Conservation (phyloP, 495 filamentous ascomycete genomes). For the Chaetomium tenue region DNA sequence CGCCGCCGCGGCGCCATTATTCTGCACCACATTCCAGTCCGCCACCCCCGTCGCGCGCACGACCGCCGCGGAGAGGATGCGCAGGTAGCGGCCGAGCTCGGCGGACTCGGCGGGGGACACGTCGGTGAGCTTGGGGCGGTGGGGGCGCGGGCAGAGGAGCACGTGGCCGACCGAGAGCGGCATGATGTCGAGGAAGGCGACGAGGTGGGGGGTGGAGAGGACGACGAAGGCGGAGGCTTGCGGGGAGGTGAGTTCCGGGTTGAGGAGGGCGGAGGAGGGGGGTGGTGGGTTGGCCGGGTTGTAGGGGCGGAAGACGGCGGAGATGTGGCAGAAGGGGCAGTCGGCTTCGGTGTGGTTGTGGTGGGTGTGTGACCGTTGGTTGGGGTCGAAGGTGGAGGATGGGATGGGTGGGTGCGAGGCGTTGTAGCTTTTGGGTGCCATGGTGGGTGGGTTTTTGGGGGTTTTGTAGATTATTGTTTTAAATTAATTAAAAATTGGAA, state of each 20-base stretch:
- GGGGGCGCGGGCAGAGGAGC: conserved; percentile 67
- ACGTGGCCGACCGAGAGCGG: conserved; percentile 77
- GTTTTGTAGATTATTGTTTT: background rate
- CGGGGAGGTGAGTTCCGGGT: conserved; percentile 36
- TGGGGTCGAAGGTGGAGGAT: conserved; percentile 18
- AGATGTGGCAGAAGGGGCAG: conserved; percentile 70
- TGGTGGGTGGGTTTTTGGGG: background rate
- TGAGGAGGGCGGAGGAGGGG: conserved; percentile 32
- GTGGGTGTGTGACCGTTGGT: background rate
- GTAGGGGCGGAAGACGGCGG: conserved; percentile 47
- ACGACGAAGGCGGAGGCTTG: conserved; percentile 61
- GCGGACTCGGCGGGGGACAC: conserved; percentile 52
- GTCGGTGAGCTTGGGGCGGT: conserved; percentile 71
- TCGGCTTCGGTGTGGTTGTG: background rate
- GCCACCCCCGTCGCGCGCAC: conserved; percentile 60
- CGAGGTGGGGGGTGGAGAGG: conserved; percentile 65
- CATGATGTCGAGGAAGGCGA: conserved; percentile 90
- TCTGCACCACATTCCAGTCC: conserved; percentile 93
- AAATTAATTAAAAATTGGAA: background rate
- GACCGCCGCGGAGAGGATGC: conserved; percentile 69
- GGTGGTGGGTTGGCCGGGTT: conserved; percentile 39
- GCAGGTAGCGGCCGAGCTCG: conserved; percentile 70
- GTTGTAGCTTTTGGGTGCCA: conserved; percentile 16
- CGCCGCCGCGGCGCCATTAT: conserved; percentile 83
- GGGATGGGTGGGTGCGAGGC: conserved; percentile 16